Conservation (phyloP, 768 basidiomycete species). For the Leccinum variicolor region DNA sequence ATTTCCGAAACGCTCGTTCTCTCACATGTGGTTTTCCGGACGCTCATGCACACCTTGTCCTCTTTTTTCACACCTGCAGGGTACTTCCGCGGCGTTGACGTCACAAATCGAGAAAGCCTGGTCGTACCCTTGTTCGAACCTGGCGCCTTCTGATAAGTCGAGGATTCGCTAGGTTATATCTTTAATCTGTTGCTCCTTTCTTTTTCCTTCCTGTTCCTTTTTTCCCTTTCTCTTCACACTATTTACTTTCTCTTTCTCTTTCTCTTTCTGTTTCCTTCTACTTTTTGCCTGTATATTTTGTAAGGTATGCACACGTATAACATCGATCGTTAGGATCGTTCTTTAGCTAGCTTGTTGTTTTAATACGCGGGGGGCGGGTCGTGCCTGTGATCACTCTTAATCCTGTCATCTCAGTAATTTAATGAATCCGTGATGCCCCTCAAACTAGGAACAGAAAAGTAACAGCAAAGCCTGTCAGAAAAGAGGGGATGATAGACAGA, state of each 20-base stretch:
- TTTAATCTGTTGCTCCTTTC: not conserved
- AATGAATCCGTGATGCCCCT: not conserved
- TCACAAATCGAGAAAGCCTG: slow-evolving; percentile 27
- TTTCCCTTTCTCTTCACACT: not conserved
- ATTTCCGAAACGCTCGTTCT: not conserved
- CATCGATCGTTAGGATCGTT: slow-evolving; percentile 13
- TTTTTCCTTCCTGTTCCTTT: not conserved
- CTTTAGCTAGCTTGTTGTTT: slow-evolving; percentile 5
- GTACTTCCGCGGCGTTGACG: slow-evolving; percentile 34
- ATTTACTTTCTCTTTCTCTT: not conserved
- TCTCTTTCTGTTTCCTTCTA: not conserved
- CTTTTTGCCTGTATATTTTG: slow-evolving; percentile 15
- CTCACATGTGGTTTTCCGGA: not conserved
- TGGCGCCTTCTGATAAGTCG: slow-evolving; percentile 19
- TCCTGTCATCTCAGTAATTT: not conserved
- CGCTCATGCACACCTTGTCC: not conserved
- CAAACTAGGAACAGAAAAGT: not conserved
- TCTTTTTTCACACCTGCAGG: slow-evolving; percentile 8
- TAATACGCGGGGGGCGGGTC: slow-evolving; percentile 10
- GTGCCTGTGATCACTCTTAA: not conserved
- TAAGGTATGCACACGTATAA: slow-evolving; percentile 16
- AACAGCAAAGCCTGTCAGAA: not conserved
- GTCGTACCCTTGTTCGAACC: slow-evolving; percentile 30
- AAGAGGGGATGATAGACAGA: not conserved
- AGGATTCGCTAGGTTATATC: not conserved